Conservation (phyloP, 306 rosid species). For the Dicorynia guianensis region DNA sequence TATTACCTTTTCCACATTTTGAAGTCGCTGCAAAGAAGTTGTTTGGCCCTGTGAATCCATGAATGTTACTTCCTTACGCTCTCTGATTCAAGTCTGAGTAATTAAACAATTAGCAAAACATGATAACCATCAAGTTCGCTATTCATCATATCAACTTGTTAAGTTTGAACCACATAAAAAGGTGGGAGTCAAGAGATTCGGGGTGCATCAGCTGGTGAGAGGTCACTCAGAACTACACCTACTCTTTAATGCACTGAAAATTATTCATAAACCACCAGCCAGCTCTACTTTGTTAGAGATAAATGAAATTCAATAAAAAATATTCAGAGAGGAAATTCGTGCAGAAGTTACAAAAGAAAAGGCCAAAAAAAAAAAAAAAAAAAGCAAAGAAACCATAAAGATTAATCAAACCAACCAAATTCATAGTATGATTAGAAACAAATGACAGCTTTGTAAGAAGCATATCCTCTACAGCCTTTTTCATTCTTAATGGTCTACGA, state of each 20-base stretch:
- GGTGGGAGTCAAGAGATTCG: background rate
- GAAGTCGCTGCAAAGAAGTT: conserved; percentile 68
- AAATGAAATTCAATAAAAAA: background rate
- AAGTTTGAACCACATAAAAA: background rate
- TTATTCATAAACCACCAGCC: background rate
- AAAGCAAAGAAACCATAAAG: background rate
- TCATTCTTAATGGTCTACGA: background rate
- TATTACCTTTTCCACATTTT: conserved; percentile 52
- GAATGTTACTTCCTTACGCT: conserved; percentile 18
- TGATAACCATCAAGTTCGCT: conserved; percentile 19
- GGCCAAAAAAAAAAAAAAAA: background rate
- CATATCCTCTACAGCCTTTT: background rate
- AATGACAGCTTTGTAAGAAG: background rate
- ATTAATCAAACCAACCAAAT: background rate
- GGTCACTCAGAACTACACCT: background rate
- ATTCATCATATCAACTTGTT: background rate
- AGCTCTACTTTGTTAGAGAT: background rate
- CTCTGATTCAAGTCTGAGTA: conserved; percentile 15
- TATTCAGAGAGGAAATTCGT: background rate
- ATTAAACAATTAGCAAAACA: background rate
- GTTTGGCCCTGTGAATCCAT: conserved; percentile 91
- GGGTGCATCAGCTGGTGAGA: background rate
- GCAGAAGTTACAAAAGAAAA: background rate
- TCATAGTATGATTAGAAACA: background rate
- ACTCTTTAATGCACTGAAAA: background rate